Evolutionary conservation across 2,329 filamentous ascomycete genomes (phyloP), one percentile per base, ranked within the genome.

Genomic region (Colletotrichum orchidophilum): DNA sequence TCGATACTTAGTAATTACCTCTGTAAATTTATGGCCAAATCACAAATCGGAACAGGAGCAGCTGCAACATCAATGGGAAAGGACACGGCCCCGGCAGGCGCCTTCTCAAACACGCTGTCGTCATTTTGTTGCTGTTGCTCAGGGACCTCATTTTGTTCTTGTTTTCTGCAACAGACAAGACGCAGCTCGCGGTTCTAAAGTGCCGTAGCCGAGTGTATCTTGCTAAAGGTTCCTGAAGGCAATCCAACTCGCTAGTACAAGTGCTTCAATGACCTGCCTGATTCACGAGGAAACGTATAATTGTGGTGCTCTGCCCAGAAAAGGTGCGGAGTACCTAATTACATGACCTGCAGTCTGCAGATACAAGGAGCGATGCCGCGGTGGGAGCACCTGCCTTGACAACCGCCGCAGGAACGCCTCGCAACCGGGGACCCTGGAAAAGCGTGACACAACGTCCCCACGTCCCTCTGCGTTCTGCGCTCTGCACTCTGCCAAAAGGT

Each of bases 21-120:
- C n/a, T n/a, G n/a, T n/a, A n/a, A n/a, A n/a, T n/a, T n/a, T n/a
- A n/a, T n/a, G n/a, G n/a, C n/a, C n/a, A n/a, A n/a, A n/a, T n/a
- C n/a, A n/a, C n/a, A n/a, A n/a, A n/a, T n/a, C n/a, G 39, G 18
- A n/a, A 46, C 7, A 18, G 39, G 7, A 35, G 29, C n/a, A 7
- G 21, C 12, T 52, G 29, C n/a, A 33, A 35, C 13, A 21, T 29
- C 8, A 21, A 49, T 13, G 24, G 18, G 8, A 12, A 58, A n/a
- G 33, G 55, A 61, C 59, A 52, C 29, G 59, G 46, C 9, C 59
- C 29, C n/a, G 7, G 18, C 29, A 21, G 9, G 42, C 46, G 46
- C 29, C 42, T 62, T 62, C 59, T 35, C 21, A 62, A 49, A 62
- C 59, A 61, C 39, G 58, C 39, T 49, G 39, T 31, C 39, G 42